Base-by-base conservation (phyloP, 2,329 filamentous ascomycete genomes). In the Cercospora berteroae region DNA sequence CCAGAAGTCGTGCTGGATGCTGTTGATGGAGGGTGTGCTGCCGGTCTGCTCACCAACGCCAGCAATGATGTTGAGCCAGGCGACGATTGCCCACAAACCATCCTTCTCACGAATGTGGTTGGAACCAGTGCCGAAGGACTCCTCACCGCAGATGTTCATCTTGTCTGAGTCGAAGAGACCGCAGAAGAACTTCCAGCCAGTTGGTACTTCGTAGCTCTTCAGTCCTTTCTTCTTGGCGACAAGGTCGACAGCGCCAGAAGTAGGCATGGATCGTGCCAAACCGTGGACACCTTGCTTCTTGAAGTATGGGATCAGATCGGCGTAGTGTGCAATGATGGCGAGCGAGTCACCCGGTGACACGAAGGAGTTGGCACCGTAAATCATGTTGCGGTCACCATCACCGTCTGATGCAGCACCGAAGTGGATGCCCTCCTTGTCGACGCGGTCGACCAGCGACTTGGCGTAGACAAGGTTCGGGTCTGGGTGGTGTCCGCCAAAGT, bases 81-180 rank as follows among this genome's bases (percentile, higher is more conserved):
- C 95, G 63, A 97, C 91, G 70, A 99, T 88, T 68, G 95, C 95
- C 95, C 95, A 99, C 50, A 99, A 87, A 70, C 95, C 95, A 77
- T 99, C 95, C 87, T 99, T 99, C 85, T 99, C 95, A 74, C 95
- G 93, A 78, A 99, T 97, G 82, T 99, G 95, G 85, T 99, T 97
- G 81, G 92, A 96, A 44, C 95, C 95, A 10, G 95, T 99, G 73
- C 95, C 95, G 80, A 99, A 99, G 72, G 91, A 95, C 86, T 99
- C 95, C 83, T 99, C 95, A 67, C 95, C 95, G 78, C 95, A 99
- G 79, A 99, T 99, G 77, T 95, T 97, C 78, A 97, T 90, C 86
- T 96, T 97, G 82, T 96, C 85, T 72, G 92, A 90, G 77, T 97
- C 94, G 76, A 97, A 97, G 67, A 97, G 87, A 75, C 93, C 93